phyloP scores from a whole-genome alignment of 2,329 filamentous ascomycete genomes.

The Calonectria hawksworthii region DNA sequence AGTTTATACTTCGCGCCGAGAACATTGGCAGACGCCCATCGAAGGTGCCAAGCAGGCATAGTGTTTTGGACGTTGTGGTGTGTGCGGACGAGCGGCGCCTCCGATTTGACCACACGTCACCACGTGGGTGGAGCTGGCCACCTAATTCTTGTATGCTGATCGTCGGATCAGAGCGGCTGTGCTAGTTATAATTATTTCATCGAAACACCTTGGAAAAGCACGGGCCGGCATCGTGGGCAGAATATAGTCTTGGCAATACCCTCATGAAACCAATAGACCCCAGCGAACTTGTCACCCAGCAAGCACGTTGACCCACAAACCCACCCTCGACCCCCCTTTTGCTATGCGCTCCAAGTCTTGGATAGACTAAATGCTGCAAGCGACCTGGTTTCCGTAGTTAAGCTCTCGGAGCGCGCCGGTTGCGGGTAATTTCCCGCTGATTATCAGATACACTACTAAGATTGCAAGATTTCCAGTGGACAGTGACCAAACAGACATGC shows the following conservation, averaged over 20 bases:
- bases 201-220: not conserved
- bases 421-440: not conserved
- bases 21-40: not conserved
- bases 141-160: not conserved
- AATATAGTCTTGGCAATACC: not conserved
- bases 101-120: not conserved
- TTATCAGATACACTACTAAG: not conserved
- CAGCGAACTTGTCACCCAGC: not conserved
- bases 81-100: not conserved
- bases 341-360: not conserved
- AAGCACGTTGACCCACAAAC: not conserved
- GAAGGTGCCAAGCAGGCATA: conserved; percentile 4
- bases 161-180: conserved; percentile 4
- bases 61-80: not conserved
- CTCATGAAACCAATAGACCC: not conserved
- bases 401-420: not conserved
- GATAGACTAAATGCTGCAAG: not conserved
- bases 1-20: conserved; percentile 1
- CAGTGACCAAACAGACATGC: not conserved
- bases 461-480: not conserved
- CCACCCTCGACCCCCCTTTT: not conserved
- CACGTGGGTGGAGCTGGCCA: not conserved
- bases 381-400: not conserved
- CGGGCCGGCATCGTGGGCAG: not conserved
- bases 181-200: not conserved